Evolutionary conservation across 495 filamentous ascomycete species (phyloP).

Genomic region (Penicillium desertorum): DNA sequence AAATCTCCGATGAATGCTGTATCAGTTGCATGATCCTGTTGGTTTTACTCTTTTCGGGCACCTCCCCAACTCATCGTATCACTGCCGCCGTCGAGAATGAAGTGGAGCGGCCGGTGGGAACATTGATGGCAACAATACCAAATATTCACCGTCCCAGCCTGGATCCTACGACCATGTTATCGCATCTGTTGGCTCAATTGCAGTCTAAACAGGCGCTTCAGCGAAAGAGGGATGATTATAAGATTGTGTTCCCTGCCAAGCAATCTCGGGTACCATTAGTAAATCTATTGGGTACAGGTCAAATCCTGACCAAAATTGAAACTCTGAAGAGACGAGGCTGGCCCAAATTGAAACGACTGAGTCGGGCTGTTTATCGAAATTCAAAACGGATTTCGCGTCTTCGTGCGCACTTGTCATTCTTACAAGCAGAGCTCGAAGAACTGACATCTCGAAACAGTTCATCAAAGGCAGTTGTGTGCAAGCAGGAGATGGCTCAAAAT

Average conservation of each 20-base stretch:
- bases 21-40: conserved; percentile 1
- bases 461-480: neutral
- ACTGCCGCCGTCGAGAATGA: neutral
- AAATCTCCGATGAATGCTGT: conserved; percentile 1
- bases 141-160: neutral
- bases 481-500: neutral
- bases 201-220: neutral
- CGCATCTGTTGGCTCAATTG: neutral
- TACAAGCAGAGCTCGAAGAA: conserved; percentile 6
- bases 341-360: conserved; percentile 1
- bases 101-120: neutral
- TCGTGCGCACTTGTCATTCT: neutral
- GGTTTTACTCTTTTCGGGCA: conserved; percentile 3
- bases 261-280: neutral
- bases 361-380: neutral
- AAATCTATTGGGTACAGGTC: neutral
- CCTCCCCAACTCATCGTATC: neutral
- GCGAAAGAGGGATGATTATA: neutral
- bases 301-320: neutral
- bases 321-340: neutral
- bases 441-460: neutral
- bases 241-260: neutral
- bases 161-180: too few relatives aligned
- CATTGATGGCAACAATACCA: neutral
- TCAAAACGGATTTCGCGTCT: conserved; percentile 1